Base-by-base conservation (phyloP, 2,329 filamentous ascomycete genomes). In the Trichophyton rubrum region DNA sequence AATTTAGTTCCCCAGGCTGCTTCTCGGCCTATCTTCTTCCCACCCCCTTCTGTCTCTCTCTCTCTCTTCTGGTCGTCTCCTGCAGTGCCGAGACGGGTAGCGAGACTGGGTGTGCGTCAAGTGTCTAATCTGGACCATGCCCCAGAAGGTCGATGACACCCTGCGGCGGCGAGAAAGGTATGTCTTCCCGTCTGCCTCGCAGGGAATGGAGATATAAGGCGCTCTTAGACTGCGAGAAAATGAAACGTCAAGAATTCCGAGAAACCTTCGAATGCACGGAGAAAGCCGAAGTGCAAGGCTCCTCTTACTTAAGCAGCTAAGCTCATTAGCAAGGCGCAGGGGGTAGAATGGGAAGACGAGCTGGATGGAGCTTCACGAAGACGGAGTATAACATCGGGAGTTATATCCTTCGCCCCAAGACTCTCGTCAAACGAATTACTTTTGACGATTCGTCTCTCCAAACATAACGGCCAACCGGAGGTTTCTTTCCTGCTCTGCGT, bases 241-340 rank as follows among this genome's bases (percentile, higher is more conserved):
- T 53, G 49, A 33, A 33, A 53, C 49, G 49, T 27, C 22, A 33
- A 27, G 49, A 27, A 7, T 24, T 53, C 27, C 49, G 49, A 33
- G 22, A 27, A 27, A 53, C 49, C 49, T 53, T 53, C 24, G 22
- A 27, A n/a, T 15, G 11, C 22, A 33, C 49, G 49, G 49, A 30
- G 49, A 53, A 53, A 53, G 49, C 49, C 49, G 49, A 53, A 30
- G 27, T 5, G 13, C 22, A 22, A n/a, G 40, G 40, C 40, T 43
- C 11, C 27, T 33, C 49, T 53, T 53, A 53, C 49, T 53, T 53
- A 53, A 53, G 49, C 49, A 53, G 49, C 49, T 53, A 53, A 53
- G 49, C 49, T 30, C 49, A n/a, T 53, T 3, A 47, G 49, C 22
- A 53, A 24, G 49, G 17, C 49, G 3, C 33, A 38, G 33, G 27